phyloP scores from a whole-genome alignment of 1,284 basidiomycete species.

The Earliella scabrosa region DNA sequence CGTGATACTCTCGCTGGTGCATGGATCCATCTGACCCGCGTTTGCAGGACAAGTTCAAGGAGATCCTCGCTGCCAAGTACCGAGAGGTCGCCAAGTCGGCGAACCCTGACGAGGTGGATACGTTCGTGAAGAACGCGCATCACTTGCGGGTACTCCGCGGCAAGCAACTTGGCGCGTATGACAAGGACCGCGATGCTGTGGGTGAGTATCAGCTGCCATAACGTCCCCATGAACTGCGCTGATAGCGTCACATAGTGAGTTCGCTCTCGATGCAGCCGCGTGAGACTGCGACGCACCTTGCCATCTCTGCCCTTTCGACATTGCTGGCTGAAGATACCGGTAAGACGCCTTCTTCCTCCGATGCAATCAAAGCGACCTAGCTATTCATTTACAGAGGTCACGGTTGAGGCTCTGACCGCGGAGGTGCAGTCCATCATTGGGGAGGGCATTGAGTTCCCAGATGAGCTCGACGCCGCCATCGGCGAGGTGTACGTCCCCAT shows the following conservation, averaged over 20 bases:
- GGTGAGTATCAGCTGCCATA: constrained; percentile 47
- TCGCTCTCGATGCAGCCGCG: constrained; percentile 44
- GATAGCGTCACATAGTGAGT: constrained; percentile 15
- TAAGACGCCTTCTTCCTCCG: not conserved
- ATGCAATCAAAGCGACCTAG: not conserved
- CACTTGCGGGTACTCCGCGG: constrained; percentile 82
- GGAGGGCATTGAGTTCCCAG: constrained; percentile 51
- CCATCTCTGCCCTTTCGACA: constrained; percentile 61
- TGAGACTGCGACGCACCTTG: constrained; percentile 67
- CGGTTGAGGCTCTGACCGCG: constrained; percentile 39
- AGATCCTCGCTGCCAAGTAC: constrained; percentile 24
- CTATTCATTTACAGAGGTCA: constrained; percentile 23
- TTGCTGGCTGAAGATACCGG: constrained; percentile 34
- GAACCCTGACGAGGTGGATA: constrained; percentile 65
- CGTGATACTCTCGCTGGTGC: not conserved
- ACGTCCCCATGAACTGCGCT: not conserved
- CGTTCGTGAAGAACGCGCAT: constrained; percentile 92
- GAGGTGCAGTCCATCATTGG: constrained; percentile 41
- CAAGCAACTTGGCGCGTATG: constrained; percentile 64
- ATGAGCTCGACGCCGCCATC: constrained; percentile 65
- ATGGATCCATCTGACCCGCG: not conserved
- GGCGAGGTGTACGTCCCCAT: constrained; percentile 82
- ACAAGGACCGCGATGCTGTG: constrained; percentile 55
- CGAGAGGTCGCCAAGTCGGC: constrained; percentile 39
- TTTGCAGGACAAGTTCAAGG: constrained; percentile 31